A percentile compares a stretch with the other conserved stretches of the same genome.
Evolutionary conservation across 495 filamentous ascomycete species (phyloP).

Genomic region (Poronia punctata): DNA sequence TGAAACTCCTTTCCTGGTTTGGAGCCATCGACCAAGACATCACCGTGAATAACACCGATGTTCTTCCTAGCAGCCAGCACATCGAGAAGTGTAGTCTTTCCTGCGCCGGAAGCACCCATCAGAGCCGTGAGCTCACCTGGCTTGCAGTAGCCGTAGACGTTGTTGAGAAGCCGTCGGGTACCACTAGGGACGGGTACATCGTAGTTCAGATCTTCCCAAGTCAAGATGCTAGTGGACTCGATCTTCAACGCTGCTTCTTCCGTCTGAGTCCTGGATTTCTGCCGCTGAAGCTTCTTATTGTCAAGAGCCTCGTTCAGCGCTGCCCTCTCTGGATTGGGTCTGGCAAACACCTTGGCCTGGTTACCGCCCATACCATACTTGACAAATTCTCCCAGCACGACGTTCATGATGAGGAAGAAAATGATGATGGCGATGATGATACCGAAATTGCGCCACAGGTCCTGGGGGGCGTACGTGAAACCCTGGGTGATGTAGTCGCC

Average conservation of each 20-base stretch:
- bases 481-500: conserved; percentile 53
- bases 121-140: conserved; percentile 74
- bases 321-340: conserved; percentile 63
- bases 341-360: conserved; percentile 64
- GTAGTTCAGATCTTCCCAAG: conserved; percentile 74
- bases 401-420: conserved; percentile 61
- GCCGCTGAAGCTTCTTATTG: conserved; percentile 48
- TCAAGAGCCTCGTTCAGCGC: conserved; percentile 58
- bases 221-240: conserved; percentile 62
- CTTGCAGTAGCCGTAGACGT: conserved; percentile 70
- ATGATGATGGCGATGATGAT: conserved; percentile 63
- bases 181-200: conserved; percentile 66
- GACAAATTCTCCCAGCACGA: conserved; percentile 68
- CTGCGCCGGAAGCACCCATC: conserved; percentile 82
- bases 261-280: conserved; percentile 42
- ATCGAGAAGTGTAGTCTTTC: conserved; percentile 78
- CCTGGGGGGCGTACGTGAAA: conserved; percentile 53
- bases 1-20: conserved; percentile 65
- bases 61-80: conserved; percentile 71
- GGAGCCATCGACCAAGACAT: conserved; percentile 67
- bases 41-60: conserved; percentile 68
- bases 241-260: conserved; percentile 54
- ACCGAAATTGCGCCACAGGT: conserved; percentile 72
- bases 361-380: conserved; percentile 72
- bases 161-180: conserved; percentile 59